Percentiles rank a stretch among this genome's conserved stretches.
phyloP scores from a whole-genome alignment of 352 stramenopile genomes.

The Peronospora destructor region DNA sequence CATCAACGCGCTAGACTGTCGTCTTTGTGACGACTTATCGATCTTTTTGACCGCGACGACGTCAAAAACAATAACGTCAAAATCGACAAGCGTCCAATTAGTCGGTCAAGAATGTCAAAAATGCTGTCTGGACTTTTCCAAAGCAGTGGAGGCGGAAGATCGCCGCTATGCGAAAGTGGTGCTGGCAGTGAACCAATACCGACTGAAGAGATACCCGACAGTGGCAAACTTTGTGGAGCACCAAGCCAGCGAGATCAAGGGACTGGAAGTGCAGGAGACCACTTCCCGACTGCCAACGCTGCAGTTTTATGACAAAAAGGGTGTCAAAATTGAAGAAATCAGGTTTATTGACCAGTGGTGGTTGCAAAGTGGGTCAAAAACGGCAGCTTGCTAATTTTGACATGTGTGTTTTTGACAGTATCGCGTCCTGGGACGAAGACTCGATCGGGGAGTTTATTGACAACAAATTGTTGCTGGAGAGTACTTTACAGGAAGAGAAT shows the following conservation, averaged over 20 bases:
- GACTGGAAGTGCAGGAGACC: slow-evolving; percentile 47
- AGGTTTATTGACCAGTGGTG: slow-evolving; percentile 23
- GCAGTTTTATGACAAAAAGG: slow-evolving; percentile 53
- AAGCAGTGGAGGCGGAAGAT: slow-evolving; percentile 24
- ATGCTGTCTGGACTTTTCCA: slow-evolving; percentile 49
- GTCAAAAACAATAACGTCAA: neutral
- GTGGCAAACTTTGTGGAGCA: slow-evolving; percentile 62
- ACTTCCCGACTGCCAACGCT: slow-evolving; percentile 45
- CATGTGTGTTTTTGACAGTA: slow-evolving; percentile 24
- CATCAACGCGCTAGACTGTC: slow-evolving; percentile 49
- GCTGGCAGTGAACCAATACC: slow-evolving; percentile 45
- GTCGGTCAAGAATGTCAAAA: slow-evolving; percentile 31
- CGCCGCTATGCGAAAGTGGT: slow-evolving; percentile 39
- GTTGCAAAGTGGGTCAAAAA: no score
- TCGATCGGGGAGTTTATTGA: slow-evolving; percentile 67
- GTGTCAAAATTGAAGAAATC: slow-evolving; percentile 52
- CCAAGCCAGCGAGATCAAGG: slow-evolving; percentile 33
- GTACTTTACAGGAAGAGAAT: slow-evolving; percentile 4
- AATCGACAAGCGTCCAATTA: slow-evolving; percentile 4
- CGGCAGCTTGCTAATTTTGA: neutral
- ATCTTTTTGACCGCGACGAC: slow-evolving; percentile 21
- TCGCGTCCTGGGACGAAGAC: slow-evolving; percentile 66
- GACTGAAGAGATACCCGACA: slow-evolving; percentile 57
- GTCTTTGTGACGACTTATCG: slow-evolving; percentile 43
- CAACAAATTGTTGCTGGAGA: slow-evolving; percentile 41